Evolutionary conservation across 257 asterid genomes (phyloP).

Genomic region (Solanum commersonii): DNA sequence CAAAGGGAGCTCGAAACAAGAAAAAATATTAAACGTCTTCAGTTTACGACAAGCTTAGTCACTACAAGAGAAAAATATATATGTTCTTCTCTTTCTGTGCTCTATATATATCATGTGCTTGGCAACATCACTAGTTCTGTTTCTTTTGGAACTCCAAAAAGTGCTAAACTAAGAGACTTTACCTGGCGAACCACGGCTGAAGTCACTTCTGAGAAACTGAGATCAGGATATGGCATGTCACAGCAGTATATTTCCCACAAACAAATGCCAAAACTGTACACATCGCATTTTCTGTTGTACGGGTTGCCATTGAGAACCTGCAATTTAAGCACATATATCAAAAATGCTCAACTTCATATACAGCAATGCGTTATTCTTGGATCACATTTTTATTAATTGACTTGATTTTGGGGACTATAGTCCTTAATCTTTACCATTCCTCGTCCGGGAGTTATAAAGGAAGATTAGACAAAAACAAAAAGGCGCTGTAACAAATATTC

Average conservation of each 20-base stretch:
- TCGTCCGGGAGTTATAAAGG: not conserved
- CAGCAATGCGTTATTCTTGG: not conserved
- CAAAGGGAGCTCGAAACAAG: not conserved
- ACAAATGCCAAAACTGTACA: conserved; percentile 80
- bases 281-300: conserved; percentile 77
- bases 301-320: conserved; percentile 79
- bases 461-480: not conserved
- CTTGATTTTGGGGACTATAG: not conserved
- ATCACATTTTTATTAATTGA: not conserved
- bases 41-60: not conserved
- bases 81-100: not conserved
- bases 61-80: not conserved
- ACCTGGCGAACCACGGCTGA: conserved; percentile 94
- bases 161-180: not conserved
- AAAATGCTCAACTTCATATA: not conserved
- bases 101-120: not conserved
- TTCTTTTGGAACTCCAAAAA: not conserved
- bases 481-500: not conserved
- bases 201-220: conserved; percentile 85
- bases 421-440: not conserved
- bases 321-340: not conserved
- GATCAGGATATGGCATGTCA: conserved; percentile 92
- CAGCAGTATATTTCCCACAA: conserved; percentile 88
- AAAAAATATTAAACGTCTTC: not conserved
- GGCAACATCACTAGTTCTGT: not conserved